A percentile compares a stretch with the other conserved stretches of the same genome.
Conservation (phyloP, 2,329 filamentous ascomycete species). For the Paraconiothyrium brasiliense region DNA sequence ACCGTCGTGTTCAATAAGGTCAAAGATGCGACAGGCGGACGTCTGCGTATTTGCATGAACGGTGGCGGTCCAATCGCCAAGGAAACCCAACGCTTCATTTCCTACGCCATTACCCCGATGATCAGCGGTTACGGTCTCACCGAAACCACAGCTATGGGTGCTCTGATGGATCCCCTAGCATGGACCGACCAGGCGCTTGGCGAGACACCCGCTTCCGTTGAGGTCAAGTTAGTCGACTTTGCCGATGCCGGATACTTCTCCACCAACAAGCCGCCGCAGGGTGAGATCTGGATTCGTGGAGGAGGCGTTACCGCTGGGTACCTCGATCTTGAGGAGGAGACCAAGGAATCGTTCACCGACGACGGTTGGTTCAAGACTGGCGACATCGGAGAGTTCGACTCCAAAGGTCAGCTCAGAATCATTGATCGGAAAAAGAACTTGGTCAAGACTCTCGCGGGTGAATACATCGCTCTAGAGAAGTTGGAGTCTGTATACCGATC, state of each 20-base stretch:
- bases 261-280: constrained; percentile 80
- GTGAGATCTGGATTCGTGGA: constrained; percentile 91
- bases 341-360: constrained; percentile 74
- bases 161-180: constrained; percentile 83
- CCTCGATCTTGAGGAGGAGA: constrained; percentile 87
- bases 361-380: constrained; percentile 98
- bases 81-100: constrained; percentile 89
- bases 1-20: constrained; percentile 90
- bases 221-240: constrained; percentile 92
- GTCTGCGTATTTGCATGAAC: constrained; percentile 89
- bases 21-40: constrained; percentile 87
- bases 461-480: constrained; percentile 97
- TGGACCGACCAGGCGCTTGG: constrained; percentile 83
- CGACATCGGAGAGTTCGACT: constrained; percentile 90
- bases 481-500: constrained; percentile 91
- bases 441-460: constrained; percentile 92
- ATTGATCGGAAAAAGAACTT: constrained; percentile 99
- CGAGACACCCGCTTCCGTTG: constrained; percentile 77
- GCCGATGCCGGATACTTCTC: constrained; percentile 86
- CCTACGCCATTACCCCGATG: constrained; percentile 93
- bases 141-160: constrained; percentile 86
- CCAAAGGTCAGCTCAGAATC: constrained; percentile 80
- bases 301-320: constrained; percentile 79
- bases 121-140: constrained; percentile 93
- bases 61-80: constrained; percentile 90